These are phyloP conservation scores for Nigrospora sphaerica DNA, from an alignment of 2,329 filamentous ascomycete species.

Conservation along the genomic window DNA sequence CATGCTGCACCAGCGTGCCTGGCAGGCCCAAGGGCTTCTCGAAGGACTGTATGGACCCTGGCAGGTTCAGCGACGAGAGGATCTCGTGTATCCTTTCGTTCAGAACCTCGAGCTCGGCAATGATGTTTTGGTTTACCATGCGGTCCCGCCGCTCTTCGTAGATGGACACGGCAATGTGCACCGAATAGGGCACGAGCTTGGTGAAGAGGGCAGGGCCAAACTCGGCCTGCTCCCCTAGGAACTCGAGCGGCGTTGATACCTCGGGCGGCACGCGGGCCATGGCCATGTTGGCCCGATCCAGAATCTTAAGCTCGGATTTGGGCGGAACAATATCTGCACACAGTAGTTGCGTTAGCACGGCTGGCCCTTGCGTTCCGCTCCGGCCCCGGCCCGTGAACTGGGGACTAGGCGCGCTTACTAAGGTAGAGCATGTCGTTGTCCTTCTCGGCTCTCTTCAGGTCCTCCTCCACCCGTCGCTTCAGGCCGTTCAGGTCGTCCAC, in stretches of 20 bases:
- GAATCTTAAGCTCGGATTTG: constrained; percentile 77
- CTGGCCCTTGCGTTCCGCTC: constrained; percentile 10
- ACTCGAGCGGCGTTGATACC: constrained; percentile 70
- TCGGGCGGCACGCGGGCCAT: constrained; percentile 71
- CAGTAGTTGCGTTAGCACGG: neutral
- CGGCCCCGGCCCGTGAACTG: neutral
- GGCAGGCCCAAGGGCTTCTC: constrained; percentile 92
- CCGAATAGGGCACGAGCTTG: constrained; percentile 89
- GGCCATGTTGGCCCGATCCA: constrained; percentile 89
- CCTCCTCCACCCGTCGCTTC: constrained; percentile 76
- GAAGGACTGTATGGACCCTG: constrained; percentile 85
- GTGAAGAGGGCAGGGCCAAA: constrained; percentile 83
- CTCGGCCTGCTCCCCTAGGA: constrained; percentile 71
- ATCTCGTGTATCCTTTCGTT: constrained; percentile 75
- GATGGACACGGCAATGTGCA: constrained; percentile 90
- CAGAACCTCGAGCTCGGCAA: constrained; percentile 74
- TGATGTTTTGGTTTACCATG: constrained; percentile 82
- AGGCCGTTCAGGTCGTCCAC: constrained; percentile 75
- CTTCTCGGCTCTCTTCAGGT: constrained; percentile 85
- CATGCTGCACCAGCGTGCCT: constrained; percentile 77
- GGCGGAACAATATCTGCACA: constrained; percentile 64
- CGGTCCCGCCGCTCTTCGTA: constrained; percentile 88
- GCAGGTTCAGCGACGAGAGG: constrained; percentile 76
- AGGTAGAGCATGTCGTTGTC: constrained; percentile 97
- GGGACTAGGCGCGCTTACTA: constrained; percentile 36